Evolutionary conservation across 352 stramenopile genomes (phyloP).

Genomic region (Blastocystis sp.): DNA sequence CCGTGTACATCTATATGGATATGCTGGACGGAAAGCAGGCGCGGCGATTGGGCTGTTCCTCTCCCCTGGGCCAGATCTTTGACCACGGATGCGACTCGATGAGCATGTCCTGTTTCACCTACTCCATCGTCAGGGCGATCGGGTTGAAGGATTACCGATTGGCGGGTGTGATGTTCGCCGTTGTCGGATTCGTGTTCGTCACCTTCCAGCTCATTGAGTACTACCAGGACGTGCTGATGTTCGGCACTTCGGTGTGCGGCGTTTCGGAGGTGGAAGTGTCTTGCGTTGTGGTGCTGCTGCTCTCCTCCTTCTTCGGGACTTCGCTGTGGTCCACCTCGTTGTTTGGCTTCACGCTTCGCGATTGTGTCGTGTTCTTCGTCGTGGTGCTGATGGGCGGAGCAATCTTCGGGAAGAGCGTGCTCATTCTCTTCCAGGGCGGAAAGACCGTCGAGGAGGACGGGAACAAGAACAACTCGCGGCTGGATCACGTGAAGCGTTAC

Average conservation of each 20-base stretch:
- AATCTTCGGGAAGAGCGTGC: background rate
- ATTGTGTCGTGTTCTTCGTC: background rate
- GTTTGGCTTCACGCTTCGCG: background rate
- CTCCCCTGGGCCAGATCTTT: slow-evolving; percentile 93
- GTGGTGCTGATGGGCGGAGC: background rate
- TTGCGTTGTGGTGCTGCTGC: background rate
- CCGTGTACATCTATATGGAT: slow-evolving; percentile 72
- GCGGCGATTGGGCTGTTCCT: slow-evolving; percentile 85
- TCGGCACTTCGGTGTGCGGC: slow-evolving; percentile 36
- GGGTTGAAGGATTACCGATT: background rate
- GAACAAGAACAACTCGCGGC: background rate
- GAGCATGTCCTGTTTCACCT: background rate
- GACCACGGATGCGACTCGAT: slow-evolving; percentile 83
- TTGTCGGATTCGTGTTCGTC: slow-evolving; percentile 23
- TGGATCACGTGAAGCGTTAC: background rate
- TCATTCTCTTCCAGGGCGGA: background rate
- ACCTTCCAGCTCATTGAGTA: slow-evolving; percentile 53
- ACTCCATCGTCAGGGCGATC: background rate
- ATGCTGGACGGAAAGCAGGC: slow-evolving; percentile 95
- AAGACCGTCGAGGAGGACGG: background rate
- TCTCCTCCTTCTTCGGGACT: background rate
- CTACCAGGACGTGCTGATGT: slow-evolving; percentile 31
- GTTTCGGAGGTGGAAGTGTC: slow-evolving; percentile 19
- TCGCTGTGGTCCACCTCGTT: background rate
- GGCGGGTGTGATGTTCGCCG: background rate